These are phyloP conservation scores for Taphrina confusa DNA, from an alignment of 1,139 yeast species.

Conservation along the genomic window DNA sequence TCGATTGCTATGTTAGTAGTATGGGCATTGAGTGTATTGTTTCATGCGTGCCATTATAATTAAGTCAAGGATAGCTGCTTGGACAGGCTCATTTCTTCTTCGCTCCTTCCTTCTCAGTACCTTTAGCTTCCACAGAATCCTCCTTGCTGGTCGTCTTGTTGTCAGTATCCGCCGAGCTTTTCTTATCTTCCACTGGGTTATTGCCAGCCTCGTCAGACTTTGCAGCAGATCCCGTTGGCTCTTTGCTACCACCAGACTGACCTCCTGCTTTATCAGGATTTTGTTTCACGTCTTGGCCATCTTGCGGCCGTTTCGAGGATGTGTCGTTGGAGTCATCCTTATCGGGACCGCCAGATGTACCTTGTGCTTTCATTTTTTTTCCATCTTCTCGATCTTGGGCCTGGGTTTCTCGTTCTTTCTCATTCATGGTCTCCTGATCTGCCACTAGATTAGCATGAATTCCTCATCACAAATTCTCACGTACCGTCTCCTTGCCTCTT, in stretches of 20 bases:
- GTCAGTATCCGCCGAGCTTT: constrained; percentile 18
- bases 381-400: constrained; percentile 13
- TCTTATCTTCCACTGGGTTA: constrained; percentile 20
- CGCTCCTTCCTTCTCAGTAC: constrained; percentile 15
- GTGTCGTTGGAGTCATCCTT: neutral
- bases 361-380: neutral
- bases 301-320: constrained; percentile 8
- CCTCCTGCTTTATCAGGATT: constrained; percentile 23
- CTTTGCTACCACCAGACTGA: constrained; percentile 13
- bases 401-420: constrained; percentile 22
- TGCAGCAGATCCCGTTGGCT: constrained; percentile 20
- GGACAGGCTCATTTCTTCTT: constrained; percentile 30
- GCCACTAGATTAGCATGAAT: neutral
- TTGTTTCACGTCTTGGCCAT: constrained; percentile 24
- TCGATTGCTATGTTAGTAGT: too few species aligned
- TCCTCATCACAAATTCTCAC: neutral
- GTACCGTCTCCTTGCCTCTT: constrained; percentile 32
- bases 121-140: constrained; percentile 25
- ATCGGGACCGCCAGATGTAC: neutral
- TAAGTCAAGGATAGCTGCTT: too few species aligned
- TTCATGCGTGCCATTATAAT: too few species aligned
- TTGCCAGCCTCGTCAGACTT: constrained; percentile 11
- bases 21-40: too few species aligned
- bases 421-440: constrained; percentile 25
- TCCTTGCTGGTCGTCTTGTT: constrained; percentile 30